A percentile compares a stretch with the other conserved stretches of the same genome.
These are phyloP conservation scores for Colletotrichum sp. DNA, from an alignment of 2,329 filamentous ascomycete species.

Conservation along the genomic window DNA sequence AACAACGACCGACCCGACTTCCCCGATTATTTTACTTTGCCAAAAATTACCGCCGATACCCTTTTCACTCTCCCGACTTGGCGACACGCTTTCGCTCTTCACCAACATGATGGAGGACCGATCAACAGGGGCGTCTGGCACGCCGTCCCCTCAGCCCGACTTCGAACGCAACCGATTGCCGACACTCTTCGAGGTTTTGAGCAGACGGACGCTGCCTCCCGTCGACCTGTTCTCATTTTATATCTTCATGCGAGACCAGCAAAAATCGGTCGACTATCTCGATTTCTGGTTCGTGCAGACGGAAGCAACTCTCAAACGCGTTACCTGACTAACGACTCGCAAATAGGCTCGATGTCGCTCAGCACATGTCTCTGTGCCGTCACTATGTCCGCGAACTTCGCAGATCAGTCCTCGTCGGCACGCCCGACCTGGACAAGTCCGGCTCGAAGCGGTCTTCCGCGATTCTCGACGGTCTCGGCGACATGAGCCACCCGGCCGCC, in stretches of 20 bases:
- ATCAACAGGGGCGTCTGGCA: slow-evolving; percentile 28
- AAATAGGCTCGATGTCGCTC: slow-evolving; percentile 93
- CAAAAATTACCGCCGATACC: not conserved
- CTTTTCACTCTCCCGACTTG: not conserved
- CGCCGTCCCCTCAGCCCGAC: slow-evolving; percentile 63
- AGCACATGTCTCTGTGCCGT: slow-evolving; percentile 96
- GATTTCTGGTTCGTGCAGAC: slow-evolving; percentile 83
- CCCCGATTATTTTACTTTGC: not conserved
- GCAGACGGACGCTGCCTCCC: slow-evolving; percentile 89
- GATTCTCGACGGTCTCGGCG: slow-evolving; percentile 75
- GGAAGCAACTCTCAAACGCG: not conserved
- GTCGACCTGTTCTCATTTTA: slow-evolving; percentile 99
- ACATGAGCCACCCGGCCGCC: slow-evolving; percentile 64
- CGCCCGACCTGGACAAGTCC: slow-evolving; percentile 84
- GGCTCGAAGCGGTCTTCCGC: slow-evolving; percentile 85
- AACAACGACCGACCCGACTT: not conserved
- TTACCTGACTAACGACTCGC: slow-evolving; percentile 15
- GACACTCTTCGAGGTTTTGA: slow-evolving; percentile 94
- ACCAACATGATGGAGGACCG: slow-evolving; percentile 39
- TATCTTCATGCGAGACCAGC: slow-evolving; percentile 99
- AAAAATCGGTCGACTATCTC: slow-evolving; percentile 95
- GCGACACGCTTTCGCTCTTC: not conserved
- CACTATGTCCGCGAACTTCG: slow-evolving; percentile 97
- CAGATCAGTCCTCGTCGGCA: slow-evolving; percentile 89
- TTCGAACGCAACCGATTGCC: slow-evolving; percentile 82